phyloP scores from a whole-genome alignment of 2,329 filamentous ascomycete species.

The Cladosporium sp. region DNA sequence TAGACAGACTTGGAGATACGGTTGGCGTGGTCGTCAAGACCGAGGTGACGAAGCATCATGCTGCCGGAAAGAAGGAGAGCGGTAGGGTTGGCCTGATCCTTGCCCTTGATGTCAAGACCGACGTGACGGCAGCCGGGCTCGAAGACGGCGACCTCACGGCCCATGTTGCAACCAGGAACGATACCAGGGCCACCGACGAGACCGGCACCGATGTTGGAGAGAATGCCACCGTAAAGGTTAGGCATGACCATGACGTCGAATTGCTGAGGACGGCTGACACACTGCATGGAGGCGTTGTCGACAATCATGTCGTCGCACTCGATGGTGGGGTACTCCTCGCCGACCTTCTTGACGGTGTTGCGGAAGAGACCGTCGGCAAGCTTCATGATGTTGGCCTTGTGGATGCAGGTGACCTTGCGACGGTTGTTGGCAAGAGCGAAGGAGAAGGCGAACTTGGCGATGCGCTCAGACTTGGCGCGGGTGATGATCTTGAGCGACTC shows the following conservation, averaged over 20 bases:
- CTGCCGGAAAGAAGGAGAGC: conserved; percentile 91
- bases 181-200: conserved; percentile 96
- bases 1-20: conserved; percentile 88
- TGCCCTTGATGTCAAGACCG: conserved; percentile 98
- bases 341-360: conserved; percentile 90
- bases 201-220: conserved; percentile 97
- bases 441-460: conserved; percentile 97
- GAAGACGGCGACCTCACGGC: conserved; percentile 95
- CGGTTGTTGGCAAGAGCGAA: conserved; percentile 98
- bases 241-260: conserved; percentile 99
- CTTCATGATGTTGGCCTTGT: conserved; percentile 99
- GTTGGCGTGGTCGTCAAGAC: conserved; percentile 97
- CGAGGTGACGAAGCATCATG: conserved; percentile 96
- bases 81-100: conserved; percentile 98
- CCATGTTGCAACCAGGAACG: conserved; percentile 99
- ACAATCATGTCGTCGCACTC: conserved; percentile 99
- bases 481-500: conserved; percentile 99
- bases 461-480: conserved; percentile 97
- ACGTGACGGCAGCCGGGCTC: conserved; percentile 99
- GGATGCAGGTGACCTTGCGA: conserved; percentile 99
- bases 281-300: conserved; percentile 99
- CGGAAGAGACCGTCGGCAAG: conserved; percentile 98
- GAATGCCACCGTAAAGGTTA: conserved; percentile 97
- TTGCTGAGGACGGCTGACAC: conserved; percentile 91
- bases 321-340: conserved; percentile 92